Evolutionary conservation across 164 flowering plant genomes (phyloP).

Genomic region (Berberis thunbergii): DNA sequence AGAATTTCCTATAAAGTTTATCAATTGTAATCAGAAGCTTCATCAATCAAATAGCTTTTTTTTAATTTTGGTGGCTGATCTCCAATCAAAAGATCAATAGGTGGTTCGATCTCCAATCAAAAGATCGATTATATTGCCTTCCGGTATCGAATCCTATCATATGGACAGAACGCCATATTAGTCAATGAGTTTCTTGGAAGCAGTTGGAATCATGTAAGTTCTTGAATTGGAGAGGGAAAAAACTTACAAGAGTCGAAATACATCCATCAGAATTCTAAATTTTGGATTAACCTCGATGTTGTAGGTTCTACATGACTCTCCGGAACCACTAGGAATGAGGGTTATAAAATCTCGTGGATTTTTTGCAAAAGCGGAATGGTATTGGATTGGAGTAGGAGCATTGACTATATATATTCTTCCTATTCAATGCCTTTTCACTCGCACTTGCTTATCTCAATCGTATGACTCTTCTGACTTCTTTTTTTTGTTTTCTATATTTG

Average conservation of each 20-base stretch:
- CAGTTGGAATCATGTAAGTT: constrained; percentile 35
- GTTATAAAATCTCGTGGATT: constrained; percentile 18
- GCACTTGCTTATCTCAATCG: constrained; percentile 27
- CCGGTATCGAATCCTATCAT: too few relatives aligned
- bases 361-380: constrained; percentile 20
- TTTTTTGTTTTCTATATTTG: neutral
- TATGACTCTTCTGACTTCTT: constrained; percentile 9
- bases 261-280: neutral
- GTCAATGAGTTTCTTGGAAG: constrained; percentile 42
- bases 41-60: too few relatives aligned
- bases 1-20: too few relatives aligned
- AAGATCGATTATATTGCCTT: too few relatives aligned
- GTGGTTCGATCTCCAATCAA: too few relatives aligned
- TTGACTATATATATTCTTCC: constrained; percentile 18
- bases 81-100: too few relatives aligned
- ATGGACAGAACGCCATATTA: constrained; percentile 36
- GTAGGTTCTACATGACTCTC: constrained; percentile 6
- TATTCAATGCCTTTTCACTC: constrained; percentile 19
- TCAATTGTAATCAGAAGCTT: too few relatives aligned
- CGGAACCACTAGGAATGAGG: constrained; percentile 17
- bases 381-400: constrained; percentile 31
- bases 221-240: neutral
- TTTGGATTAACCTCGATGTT: neutral
- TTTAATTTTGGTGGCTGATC: too few relatives aligned
- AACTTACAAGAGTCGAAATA: neutral